Conservation (phyloP, 345 rosid species). For the Turritis glabra region DNA sequence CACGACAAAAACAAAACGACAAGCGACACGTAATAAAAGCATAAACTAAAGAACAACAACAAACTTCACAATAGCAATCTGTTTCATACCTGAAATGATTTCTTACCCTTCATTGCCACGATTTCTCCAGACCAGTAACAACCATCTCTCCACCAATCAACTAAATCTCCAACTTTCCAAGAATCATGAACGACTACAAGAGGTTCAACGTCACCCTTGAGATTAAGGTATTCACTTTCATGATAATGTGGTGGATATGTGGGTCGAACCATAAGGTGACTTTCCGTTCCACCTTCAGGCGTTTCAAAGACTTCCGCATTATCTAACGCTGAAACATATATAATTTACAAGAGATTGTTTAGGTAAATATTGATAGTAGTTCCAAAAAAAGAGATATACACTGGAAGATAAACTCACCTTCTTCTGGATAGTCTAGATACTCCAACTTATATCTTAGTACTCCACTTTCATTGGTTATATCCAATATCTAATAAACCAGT, state of each 20-base stretch:
- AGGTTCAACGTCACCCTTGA: conserved; percentile 6
- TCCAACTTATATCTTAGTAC: not conserved
- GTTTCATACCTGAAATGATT: not conserved
- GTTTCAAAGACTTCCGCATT: conserved; percentile 9
- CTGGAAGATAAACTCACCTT: not conserved
- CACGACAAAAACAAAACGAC: not conserved
- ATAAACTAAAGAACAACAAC: not conserved
- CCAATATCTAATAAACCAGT: not conserved
- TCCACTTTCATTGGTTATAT: not conserved
- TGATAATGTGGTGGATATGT: conserved; percentile 16
- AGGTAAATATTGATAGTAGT: not conserved
- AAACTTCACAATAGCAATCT: not conserved
- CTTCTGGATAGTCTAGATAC: not conserved
- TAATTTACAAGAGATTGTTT: not conserved
- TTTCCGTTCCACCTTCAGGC: not conserved
- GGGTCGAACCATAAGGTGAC: conserved; percentile 26
- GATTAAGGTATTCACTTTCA: not conserved
- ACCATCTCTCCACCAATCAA: conserved; percentile 20
- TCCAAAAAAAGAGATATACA: not conserved
- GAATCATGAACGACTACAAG: conserved; percentile 5
- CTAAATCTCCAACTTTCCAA: conserved; percentile 32
- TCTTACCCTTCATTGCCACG: not conserved
- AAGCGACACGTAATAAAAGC: not conserved
- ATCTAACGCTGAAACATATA: conserved; percentile 1
- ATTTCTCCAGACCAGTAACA: conserved; percentile 26